Conservation (phyloP, 2,329 filamentous ascomycete species). For the Alternaria arborescens region DNA sequence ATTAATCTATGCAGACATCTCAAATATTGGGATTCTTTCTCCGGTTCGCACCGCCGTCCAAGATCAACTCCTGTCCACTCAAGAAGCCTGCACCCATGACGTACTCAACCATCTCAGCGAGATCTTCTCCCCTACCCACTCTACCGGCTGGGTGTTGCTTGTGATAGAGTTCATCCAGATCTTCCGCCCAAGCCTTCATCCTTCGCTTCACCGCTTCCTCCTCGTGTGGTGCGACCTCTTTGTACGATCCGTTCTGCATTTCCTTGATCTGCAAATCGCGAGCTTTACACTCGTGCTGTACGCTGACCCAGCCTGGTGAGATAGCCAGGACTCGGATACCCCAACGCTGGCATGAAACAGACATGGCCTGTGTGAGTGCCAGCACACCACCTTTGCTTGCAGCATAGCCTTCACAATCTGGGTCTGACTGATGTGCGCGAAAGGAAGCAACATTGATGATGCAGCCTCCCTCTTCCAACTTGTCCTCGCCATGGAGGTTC, state of each 20-base stretch:
- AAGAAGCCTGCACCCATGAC: slow-evolving; percentile 52
- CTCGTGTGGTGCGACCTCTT: slow-evolving; percentile 27
- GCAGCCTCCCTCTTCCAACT: slow-evolving; percentile 35
- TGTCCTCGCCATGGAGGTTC: slow-evolving; percentile 32
- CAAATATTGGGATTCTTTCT: slow-evolving; percentile 35
- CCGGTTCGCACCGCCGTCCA: slow-evolving; percentile 34
- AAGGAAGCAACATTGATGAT: slow-evolving; percentile 60
- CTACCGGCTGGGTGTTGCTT: slow-evolving; percentile 59
- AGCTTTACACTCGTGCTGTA: slow-evolving; percentile 53
- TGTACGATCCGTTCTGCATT: slow-evolving; percentile 26
- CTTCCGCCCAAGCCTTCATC: slow-evolving; percentile 54
- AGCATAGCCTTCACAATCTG: slow-evolving; percentile 60
- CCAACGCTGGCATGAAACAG: slow-evolving; percentile 54
- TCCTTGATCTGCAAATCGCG: slow-evolving; percentile 51
- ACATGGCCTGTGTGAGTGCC: slow-evolving; percentile 59
- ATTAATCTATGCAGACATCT: slow-evolving; percentile 3
- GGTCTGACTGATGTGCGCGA: slow-evolving; percentile 59
- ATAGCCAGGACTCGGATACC: slow-evolving; percentile 59
- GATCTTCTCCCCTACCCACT: slow-evolving; percentile 60
- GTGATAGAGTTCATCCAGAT: slow-evolving; percentile 56
- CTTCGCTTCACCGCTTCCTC: slow-evolving; percentile 23
- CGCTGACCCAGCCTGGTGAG: slow-evolving; percentile 61
- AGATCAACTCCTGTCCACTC: slow-evolving; percentile 44
- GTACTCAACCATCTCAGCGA: slow-evolving; percentile 54
- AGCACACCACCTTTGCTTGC: slow-evolving; percentile 60